These are phyloP conservation scores for Mycena haematopus DNA, from an alignment of 768 basidiomycete genomes.

Conservation along the genomic window DNA sequence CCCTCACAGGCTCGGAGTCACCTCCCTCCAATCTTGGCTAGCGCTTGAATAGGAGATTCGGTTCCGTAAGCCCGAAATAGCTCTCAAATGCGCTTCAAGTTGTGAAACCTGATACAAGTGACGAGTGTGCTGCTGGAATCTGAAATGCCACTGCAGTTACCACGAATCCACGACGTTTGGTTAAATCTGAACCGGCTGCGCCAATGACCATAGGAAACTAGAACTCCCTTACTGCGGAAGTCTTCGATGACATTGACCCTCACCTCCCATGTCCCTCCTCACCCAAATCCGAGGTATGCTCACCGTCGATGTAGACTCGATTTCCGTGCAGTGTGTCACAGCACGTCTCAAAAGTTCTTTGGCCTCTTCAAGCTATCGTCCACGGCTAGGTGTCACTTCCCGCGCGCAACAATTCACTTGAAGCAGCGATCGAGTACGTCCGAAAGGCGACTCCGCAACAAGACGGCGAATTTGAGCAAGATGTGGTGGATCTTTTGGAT, in stretches of 20 bases:
- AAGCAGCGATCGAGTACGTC: slow-evolving; percentile 41
- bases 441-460: slow-evolving; percentile 28
- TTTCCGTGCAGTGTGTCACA: slow-evolving; percentile 46
- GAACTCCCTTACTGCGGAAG: too few species aligned
- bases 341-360: slow-evolving; percentile 41
- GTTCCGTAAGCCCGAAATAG: too few species aligned
- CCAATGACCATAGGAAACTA: too few species aligned
- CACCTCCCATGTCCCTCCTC: slow-evolving; percentile 38
- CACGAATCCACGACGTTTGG: too few species aligned
- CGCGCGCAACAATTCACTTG: slow-evolving; percentile 40
- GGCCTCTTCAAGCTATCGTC: slow-evolving; percentile 56
- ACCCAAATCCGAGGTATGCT: slow-evolving; percentile 42
- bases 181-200: too few species aligned
- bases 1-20: too few species aligned
- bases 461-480: slow-evolving; percentile 36
- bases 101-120: too few species aligned
- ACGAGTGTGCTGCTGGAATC: too few species aligned
- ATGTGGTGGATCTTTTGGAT: slow-evolving; percentile 49
- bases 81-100: too few species aligned
- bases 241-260: not conserved
- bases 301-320: slow-evolving; percentile 54
- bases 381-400: slow-evolving; percentile 41
- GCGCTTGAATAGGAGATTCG: too few species aligned
- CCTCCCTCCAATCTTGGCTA: too few species aligned
- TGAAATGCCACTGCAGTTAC: too few species aligned